Evolutionary conservation across 208 protist species (phyloP).

Genomic region (Sergeia podlipaevii): DNA sequence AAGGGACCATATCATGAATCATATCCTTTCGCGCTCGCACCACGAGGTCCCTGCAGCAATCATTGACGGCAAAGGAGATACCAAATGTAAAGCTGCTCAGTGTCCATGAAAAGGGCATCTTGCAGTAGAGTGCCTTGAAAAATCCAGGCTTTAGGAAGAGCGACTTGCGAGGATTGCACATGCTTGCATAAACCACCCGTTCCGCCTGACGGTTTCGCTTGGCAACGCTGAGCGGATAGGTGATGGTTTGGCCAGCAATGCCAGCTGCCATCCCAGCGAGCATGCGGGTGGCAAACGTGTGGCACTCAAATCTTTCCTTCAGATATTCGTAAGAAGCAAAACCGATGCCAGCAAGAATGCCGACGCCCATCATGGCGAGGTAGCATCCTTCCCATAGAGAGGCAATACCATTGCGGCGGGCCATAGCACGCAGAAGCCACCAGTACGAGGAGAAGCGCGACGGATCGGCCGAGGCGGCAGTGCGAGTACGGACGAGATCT

Average conservation of each 20-base stretch:
- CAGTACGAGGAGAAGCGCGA: constrained; percentile 72
- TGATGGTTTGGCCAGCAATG: constrained; percentile 61
- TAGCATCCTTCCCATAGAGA: constrained; percentile 78
- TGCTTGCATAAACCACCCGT: constrained; percentile 33
- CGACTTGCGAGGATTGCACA: constrained; percentile 33
- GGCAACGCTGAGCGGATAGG: constrained; percentile 87
- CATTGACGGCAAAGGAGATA: constrained; percentile 79
- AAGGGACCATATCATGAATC: constrained; percentile 51
- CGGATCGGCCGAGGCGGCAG: constrained; percentile 35
- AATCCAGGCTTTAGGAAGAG: constrained; percentile 39
- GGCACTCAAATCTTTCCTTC: constrained; percentile 58
- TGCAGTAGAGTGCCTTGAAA: constrained; percentile 60
- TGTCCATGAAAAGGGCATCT: constrained; percentile 69
- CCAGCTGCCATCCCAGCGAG: constrained; percentile 69
- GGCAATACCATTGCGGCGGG: constrained; percentile 37
- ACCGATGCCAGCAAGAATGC: constrained; percentile 80
- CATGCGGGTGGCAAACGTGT: constrained; percentile 63
- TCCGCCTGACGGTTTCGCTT: constrained; percentile 81
- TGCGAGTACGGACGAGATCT: constrained; percentile 87
- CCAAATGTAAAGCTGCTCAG: constrained; percentile 73
- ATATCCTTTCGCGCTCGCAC: constrained; percentile 53
- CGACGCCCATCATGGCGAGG: constrained; percentile 87
- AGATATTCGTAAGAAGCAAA: constrained; percentile 90
- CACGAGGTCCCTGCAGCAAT: constrained; percentile 61
- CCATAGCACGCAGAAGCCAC: constrained; percentile 66